Percentiles rank a stretch among this genome's conserved stretches.
Evolutionary conservation across 306 rosid species (phyloP).

Genomic region (Geum urbanum): DNA sequence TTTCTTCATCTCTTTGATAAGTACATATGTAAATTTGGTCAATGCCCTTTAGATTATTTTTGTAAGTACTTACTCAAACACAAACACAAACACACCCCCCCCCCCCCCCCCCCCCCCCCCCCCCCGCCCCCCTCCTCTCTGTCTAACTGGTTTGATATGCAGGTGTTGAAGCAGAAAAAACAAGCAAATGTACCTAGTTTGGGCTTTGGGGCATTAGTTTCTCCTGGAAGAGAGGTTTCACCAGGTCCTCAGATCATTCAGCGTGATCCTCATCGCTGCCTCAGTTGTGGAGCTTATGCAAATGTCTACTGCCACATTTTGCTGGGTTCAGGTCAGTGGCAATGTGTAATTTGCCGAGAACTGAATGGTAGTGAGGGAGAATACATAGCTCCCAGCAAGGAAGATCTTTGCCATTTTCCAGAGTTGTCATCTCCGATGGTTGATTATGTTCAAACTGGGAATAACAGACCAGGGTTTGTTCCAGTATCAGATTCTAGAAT

Average conservation of each 20-base stretch:
- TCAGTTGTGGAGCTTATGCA: constrained; percentile 92
- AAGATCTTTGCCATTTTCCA: constrained; percentile 72
- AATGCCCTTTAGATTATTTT: neutral
- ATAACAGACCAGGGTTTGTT: constrained; percentile 88
- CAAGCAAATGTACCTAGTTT: constrained; percentile 87
- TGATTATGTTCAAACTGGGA: constrained; percentile 86
- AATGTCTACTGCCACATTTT: constrained; percentile 75
- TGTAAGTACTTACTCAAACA: neutral
- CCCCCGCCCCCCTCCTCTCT: too few relatives aligned
- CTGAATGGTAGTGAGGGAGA: constrained; percentile 86
- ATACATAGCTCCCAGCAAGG: constrained; percentile 69
- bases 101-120: too few relatives aligned
- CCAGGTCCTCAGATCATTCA: constrained; percentile 77
- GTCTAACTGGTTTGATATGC: constrained; percentile 22
- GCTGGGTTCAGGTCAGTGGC: constrained; percentile 98
- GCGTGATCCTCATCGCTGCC: constrained; percentile 94
- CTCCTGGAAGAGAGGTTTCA: constrained; percentile 84
- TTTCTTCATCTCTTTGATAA: neutral
- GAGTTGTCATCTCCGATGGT: constrained; percentile 81
- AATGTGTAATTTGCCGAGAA: constrained; percentile 83
- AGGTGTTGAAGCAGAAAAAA: constrained; percentile 88
- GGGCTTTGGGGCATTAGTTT: constrained; percentile 96
- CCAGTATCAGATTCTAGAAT: constrained; percentile 91
- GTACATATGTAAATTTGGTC: neutral
- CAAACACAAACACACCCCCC: too few relatives aligned